These are phyloP conservation scores for Choricystis sp. DNA, from an alignment of 139 green algal species.

Conservation along the genomic window DNA sequence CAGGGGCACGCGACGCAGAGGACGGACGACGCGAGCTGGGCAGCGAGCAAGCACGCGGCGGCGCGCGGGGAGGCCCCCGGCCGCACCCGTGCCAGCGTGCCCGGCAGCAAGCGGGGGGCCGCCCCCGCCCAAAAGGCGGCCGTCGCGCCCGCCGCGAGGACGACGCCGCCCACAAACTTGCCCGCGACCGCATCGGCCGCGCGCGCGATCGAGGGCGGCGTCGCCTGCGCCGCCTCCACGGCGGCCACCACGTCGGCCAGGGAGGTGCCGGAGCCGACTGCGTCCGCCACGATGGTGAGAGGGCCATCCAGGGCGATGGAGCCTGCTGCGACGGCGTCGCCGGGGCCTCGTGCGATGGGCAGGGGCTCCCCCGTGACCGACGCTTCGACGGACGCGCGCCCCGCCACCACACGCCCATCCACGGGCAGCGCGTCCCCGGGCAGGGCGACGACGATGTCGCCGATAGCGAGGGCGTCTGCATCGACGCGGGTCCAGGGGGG, in stretches of 20 bases:
- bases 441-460: slow-evolving; percentile 57
- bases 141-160: slow-evolving; percentile 52
- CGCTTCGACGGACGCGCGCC: slow-evolving; percentile 48
- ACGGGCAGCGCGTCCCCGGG: slow-evolving; percentile 72
- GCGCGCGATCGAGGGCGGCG: slow-evolving; percentile 66
- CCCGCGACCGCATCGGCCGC: slow-evolving; percentile 46
- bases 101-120: slow-evolving; percentile 48
- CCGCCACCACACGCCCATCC: slow-evolving; percentile 54
- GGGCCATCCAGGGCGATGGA: slow-evolving; percentile 70
- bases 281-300: slow-evolving; percentile 39
- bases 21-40: slow-evolving; percentile 80
- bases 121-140: slow-evolving; percentile 57
- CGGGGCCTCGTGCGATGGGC: slow-evolving; percentile 52
- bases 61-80: slow-evolving; percentile 4
- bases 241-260: slow-evolving; percentile 69
- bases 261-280: slow-evolving; percentile 52
- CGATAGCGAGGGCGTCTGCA: slow-evolving; percentile 36
- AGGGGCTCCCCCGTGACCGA: slow-evolving; percentile 67
- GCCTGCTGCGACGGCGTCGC: slow-evolving; percentile 55
- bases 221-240: slow-evolving; percentile 58
- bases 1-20: slow-evolving; percentile 89
- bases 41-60: slow-evolving; percentile 29
- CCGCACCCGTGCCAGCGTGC: slow-evolving; percentile 29
- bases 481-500: slow-evolving; percentile 36
- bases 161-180: slow-evolving; percentile 66